Base-by-base conservation (phyloP, 352 stramenopile species). In the Pythium scleroteichum region DNA sequence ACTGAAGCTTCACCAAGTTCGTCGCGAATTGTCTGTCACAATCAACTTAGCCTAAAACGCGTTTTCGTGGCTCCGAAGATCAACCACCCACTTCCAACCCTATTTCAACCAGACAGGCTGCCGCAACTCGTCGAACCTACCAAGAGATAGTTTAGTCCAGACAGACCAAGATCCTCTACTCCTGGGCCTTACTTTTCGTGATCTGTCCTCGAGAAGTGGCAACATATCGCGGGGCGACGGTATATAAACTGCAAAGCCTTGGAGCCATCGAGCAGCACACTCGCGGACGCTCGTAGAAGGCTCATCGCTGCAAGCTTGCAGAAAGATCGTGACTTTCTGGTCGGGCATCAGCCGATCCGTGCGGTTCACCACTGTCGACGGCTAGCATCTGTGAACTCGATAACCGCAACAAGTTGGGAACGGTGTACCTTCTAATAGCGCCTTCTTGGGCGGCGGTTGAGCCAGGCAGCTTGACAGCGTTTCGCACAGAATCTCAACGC, bases 121-220 rank as follows among this genome's bases (percentile, higher is more conserved):
- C 27, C 13, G 47, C 53, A 9, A 62, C 35, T 45, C 38, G 47
- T 35, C 61, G 61, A 19, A 68, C 42, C 61, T 68, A 32, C 1
- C 45, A 23, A 23, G 17, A 33, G n/a, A n/a, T n/a, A n/a, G n/a
- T n/a, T n/a, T n/a, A n/a, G n/a, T n/a, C n/a, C n/a, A n/a, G n/a
- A n/a, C n/a, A n/a, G n/a, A n/a, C n/a, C n/a, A n/a, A n/a, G n/a
- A n/a, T n/a, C n/a, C n/a, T n/a, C n/a, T n/a, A n/a, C n/a, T 7
- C 23, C 16, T 17, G 19, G 41, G 9, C 16, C 38, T 27, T 42
- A 68, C 61, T 40, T 63, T 68, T 38, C 42, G 53, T 3, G 61
- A 68, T 26, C 44, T 48, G 12, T 63, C 53, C 0, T 10, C 22
- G 1, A 68, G 48, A 14, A 68, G 24, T 16, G 47, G 48, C 17